Conservation (phyloP, 345 rosid species). For the Hibiscus syriacus region DNA sequence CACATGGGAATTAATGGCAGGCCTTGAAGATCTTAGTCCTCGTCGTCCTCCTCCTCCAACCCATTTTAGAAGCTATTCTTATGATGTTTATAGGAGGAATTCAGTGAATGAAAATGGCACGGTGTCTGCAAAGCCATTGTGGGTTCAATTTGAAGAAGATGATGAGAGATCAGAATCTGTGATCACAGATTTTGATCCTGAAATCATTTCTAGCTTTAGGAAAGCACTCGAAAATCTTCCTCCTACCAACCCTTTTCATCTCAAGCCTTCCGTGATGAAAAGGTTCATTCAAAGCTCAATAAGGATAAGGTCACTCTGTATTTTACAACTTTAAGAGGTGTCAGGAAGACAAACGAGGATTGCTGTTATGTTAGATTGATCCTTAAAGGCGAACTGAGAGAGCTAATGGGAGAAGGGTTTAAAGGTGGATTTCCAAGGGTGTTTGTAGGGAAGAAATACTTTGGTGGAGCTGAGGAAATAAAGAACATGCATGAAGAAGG, state of each 20-base stretch:
- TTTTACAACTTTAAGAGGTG: conserved; percentile 76
- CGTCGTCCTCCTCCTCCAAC: conserved; percentile 32
- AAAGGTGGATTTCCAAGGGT: conserved; percentile 53
- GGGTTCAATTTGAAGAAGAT: conserved; percentile 19
- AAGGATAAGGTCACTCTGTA: conserved; percentile 56
- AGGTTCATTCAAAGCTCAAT: conserved; percentile 10
- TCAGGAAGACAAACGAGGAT: conserved; percentile 80
- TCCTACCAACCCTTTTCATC: no score
- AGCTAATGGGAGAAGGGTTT: conserved; percentile 35
- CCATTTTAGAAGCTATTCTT: conserved; percentile 56
- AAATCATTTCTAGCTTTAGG: neutral
- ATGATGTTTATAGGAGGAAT: no score
- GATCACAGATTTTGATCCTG: neutral
- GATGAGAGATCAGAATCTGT: neutral
- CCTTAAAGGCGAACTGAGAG: conserved; percentile 58
- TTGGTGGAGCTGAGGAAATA: conserved; percentile 82
- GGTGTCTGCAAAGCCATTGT: conserved; percentile 27
- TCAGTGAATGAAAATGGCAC: conserved; percentile 35
- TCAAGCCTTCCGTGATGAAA: no score
- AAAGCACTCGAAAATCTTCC: neutral
- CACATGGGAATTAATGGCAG: conserved; percentile 89
- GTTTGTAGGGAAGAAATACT: conserved; percentile 59
- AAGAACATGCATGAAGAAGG: conserved; percentile 72
- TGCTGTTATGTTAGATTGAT: conserved; percentile 59
- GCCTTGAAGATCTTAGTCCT: conserved; percentile 65